Conservation (phyloP, 129 eudicot species). For the Escallonia rubra region DNA sequence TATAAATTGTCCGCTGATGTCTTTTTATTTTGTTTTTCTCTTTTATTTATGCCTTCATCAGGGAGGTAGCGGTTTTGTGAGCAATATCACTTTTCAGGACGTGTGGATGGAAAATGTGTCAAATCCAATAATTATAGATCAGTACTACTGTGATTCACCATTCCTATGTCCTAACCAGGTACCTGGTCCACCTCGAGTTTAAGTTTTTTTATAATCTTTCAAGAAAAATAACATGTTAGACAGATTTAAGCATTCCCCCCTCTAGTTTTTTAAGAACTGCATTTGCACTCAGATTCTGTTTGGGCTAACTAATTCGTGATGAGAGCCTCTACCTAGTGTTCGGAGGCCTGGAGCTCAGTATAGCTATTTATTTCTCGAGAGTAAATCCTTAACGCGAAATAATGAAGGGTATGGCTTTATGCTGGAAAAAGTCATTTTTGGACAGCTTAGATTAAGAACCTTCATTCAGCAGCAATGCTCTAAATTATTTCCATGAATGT, state of each 20-base stretch:
- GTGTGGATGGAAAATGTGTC: conserved; percentile 77
- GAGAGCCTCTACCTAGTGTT: background rate
- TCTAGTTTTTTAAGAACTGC: background rate
- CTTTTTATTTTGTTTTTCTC: background rate
- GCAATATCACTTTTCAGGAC: conserved; percentile 51
- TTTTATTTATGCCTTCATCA: conserved; percentile 13
- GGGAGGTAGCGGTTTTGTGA: conserved; percentile 88
- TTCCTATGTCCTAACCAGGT: conserved; percentile 74
- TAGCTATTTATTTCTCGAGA: too few species aligned
- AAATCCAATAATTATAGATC: conserved; percentile 84
- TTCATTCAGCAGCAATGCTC: background rate
- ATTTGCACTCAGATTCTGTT: background rate
- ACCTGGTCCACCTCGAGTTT: background rate
- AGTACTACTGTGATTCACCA: conserved; percentile 76
- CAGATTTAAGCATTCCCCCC: too few species aligned
- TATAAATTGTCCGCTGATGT: too few species aligned
- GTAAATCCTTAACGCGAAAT: too few species aligned
- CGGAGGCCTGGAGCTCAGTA: too few species aligned
- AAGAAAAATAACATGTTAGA: background rate
- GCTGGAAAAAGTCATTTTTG: too few species aligned
- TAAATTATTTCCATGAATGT: too few species aligned
- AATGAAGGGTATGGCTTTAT: too few species aligned
- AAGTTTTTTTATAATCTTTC: background rate
- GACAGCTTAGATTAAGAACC: background rate
- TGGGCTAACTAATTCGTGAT: background rate